These are phyloP conservation scores for Naganishia albida DNA, from an alignment of 1,284 basidiomycete species.

Conservation along the genomic window DNA sequence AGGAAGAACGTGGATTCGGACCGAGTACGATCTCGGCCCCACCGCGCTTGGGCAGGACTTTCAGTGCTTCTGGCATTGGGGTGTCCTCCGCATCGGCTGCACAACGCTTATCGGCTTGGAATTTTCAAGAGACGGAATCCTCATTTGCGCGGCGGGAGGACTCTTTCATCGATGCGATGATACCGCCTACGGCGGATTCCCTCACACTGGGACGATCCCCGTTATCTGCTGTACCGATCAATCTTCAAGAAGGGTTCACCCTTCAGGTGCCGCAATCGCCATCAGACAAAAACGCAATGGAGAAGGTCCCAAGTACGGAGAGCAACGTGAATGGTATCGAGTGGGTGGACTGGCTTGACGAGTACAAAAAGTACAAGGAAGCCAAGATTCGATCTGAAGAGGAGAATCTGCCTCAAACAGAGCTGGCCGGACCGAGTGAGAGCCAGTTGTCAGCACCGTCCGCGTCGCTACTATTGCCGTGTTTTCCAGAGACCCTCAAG, in stretches of 20 bases:
- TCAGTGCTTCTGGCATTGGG: slow-evolving; percentile 19
- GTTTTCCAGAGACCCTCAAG: too few species aligned
- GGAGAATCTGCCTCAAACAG: slow-evolving; percentile 28
- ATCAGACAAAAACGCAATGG: slow-evolving; percentile 36
- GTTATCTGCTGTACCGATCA: background rate
- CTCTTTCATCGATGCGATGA: background rate
- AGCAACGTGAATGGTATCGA: slow-evolving; percentile 56
- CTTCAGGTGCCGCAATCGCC: background rate
- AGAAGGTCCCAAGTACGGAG: slow-evolving; percentile 41
- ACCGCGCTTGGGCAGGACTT: slow-evolving; percentile 13
- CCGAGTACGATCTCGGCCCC: background rate
- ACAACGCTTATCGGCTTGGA: slow-evolving; percentile 10
- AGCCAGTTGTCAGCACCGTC: background rate
- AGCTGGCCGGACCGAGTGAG: background rate
- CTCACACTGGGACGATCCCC: background rate
- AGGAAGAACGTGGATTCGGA: background rate
- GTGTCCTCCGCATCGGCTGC: background rate
- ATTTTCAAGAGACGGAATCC: background rate
- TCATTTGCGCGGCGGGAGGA: background rate
- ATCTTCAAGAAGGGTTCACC: background rate
- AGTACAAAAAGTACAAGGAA: slow-evolving; percentile 60
- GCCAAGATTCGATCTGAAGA: slow-evolving; percentile 57
- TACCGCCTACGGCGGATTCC: background rate
- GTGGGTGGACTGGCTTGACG: slow-evolving; percentile 63
- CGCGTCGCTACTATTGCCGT: background rate